These are phyloP conservation scores for Orbilia javanica DNA, from an alignment of 2,329 filamentous ascomycete genomes.

Conservation along the genomic window DNA sequence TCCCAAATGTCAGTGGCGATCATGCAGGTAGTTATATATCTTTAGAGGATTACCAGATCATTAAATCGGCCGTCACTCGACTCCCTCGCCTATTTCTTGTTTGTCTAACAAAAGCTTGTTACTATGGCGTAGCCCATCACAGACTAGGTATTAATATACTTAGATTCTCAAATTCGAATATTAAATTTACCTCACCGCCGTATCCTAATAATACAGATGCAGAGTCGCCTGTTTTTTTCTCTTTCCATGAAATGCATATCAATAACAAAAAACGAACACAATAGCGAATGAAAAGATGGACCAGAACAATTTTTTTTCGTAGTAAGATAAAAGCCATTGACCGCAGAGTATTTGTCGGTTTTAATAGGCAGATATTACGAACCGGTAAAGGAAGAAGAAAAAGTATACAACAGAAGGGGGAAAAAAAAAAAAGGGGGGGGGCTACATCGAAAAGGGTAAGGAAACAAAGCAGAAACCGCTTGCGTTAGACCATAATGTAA, in stretches of 20 bases:
- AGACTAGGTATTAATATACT: too few species aligned
- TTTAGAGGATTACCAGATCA: too few species aligned
- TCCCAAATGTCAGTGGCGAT: too few species aligned
- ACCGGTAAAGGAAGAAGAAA: constrained; percentile 11
- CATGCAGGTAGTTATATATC: too few species aligned
- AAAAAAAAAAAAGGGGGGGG: not conserved
- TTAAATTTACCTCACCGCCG: constrained; percentile 25
- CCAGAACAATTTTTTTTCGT: constrained; percentile 20
- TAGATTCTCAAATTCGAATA: constrained; percentile 5
- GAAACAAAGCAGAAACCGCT: constrained; percentile 4
- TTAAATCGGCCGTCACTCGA: too few species aligned
- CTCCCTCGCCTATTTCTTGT: too few species aligned
- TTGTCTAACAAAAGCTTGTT: too few species aligned
- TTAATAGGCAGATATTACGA: constrained; percentile 36
- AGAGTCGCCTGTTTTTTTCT: constrained; percentile 18
- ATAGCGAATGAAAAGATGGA: not conserved
- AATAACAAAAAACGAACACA: not conserved
- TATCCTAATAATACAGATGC: constrained; percentile 37
- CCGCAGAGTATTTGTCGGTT: constrained; percentile 58
- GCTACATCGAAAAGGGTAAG: constrained; percentile 7
- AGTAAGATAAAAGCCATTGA: constrained; percentile 16
- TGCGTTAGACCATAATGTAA: constrained; percentile 79
- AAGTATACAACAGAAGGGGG: constrained; percentile 31
- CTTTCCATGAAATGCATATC: constrained; percentile 40
- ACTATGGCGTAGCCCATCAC: too few species aligned